phyloP scores from a whole-genome alignment of 306 rosid genomes.

The Hippophae gyantsensis region DNA sequence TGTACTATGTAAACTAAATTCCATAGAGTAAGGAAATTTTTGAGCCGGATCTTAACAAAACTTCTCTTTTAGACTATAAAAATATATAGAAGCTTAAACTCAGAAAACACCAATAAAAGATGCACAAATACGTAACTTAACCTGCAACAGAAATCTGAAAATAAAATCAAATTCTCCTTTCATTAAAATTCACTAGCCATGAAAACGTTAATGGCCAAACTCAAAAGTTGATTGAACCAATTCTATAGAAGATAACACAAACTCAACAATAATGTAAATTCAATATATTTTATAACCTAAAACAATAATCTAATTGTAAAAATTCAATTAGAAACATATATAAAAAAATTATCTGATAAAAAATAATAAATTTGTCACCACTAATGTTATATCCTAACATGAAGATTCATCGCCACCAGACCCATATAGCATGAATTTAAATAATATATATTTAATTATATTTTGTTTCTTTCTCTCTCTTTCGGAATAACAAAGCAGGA shows the following conservation, averaged over 20 bases:
- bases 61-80: no score
- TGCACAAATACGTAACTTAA: no score
- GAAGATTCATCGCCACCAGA: no score
- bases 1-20: no score
- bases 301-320: constrained; percentile 5
- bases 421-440: no score
- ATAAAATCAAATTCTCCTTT: no score
- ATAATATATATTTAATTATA: no score
- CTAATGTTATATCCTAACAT: no score
- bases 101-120: neutral
- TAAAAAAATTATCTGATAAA: neutral
- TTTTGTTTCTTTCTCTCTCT: no score
- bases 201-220: neutral
- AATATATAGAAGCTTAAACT: no score
- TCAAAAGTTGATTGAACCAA: neutral
- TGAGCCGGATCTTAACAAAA: neutral
- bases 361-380: constrained; percentile 10
- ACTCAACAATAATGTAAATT: neutral
- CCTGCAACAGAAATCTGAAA: no score
- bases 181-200: neutral
- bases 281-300: neutral
- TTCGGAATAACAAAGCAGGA: no score
- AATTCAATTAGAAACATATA: neutral
- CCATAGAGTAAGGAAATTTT: neutral
- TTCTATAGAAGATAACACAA: neutral